Evolutionary conservation across 2,329 filamentous ascomycete genomes (phyloP), one percentile per base, ranked within the genome.

Genomic region (Ascochyta lentis): DNA sequence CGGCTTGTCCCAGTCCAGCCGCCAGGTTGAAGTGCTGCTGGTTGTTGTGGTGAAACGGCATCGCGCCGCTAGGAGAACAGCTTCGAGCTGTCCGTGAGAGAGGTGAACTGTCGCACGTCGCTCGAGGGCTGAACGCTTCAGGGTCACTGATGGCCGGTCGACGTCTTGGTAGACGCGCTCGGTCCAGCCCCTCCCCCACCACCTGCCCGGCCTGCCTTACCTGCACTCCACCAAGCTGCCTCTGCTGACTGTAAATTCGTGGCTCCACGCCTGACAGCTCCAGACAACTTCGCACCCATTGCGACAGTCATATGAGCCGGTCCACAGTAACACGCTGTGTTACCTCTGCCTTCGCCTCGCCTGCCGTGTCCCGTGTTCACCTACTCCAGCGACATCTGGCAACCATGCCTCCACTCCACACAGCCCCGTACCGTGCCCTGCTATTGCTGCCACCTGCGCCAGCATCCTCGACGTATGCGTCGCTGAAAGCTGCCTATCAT

Each of bases 361-460:
- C 48, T 23, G 23, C 46, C 39, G 16, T 45, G 24, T 41, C 41
- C 31, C 38, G 53, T 39, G 40, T 40, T 37, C 37, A 29, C 37
- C 42, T 44, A 26, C 44, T 44, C 34, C 37, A 49, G 52, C 68
- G 66, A 51, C 64, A 42, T 38, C 51, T 69, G 54, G 55, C 64
- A 41, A 54, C 56, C 52, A 75, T 76, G 72, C 61, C 72, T 12
- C 65, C 68, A 13, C 41, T 66, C 9, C 62, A 37, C 59, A 59
- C 49, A 39, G 56, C 52, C 22, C 56, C 54, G 45, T 59, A 52
- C 42, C 68, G 65, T 53, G 67, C 70, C 3, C 68, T 82, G 40
- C 69, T 81, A 33, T 69, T 82, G 39, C 75, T 82, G 9, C 79
- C 80, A 24, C 79, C 80, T 29, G 65, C 75, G 3, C 77, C 79